Base-by-base conservation (phyloP, 805 yeast genomes). In the Tetrapisispora taiwanensis region DNA sequence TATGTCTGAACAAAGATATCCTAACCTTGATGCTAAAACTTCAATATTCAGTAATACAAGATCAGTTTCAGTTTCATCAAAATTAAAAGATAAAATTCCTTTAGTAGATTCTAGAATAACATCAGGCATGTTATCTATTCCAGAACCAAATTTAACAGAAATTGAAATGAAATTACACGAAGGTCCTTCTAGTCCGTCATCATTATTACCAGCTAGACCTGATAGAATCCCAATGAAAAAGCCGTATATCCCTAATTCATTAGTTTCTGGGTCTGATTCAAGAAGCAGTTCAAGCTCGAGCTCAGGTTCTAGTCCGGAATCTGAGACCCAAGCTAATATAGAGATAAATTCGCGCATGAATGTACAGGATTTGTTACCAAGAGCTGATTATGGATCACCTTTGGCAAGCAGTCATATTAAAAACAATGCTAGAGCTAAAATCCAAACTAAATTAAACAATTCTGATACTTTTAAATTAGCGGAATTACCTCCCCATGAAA, bases 121-220 rank as follows among this genome's bases (percentile, higher is more conserved):
- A 1, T 68, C 72, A 1, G 73, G 73, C 13, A 69, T 67, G 69
- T 52, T 70, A 19, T 55, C 67, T 13, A 68, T 66, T 20, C 74
- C 74, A 2, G 73, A 69, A 48, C 72, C 73, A 18, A 66, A 60
- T 49, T 53, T 69, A 42, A 58, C 66, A 18, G 73, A 67, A 44
- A 62, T 68, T 10, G 70, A 65, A 46, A 66, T 60, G 36, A 62
- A 61, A 35, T 53, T 69, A 15, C 53, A 58, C 20, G 69, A 67
- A 41, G 72, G 71, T 13, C 65, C 63, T 14, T 60, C 70, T 48
- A 57, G 70, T 42, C 67, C 68, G 8, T 53, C 65, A 3, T 53
- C 62, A 1, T 19, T 59, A 10, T 40, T 63, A 30, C 68, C 68
- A 9, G 52, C 61, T 4, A 60, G 55, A 39, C 49, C 62, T 3